phyloP scores from a whole-genome alignment of 371 early-diverging fungal species.

The Lichtheimia corymbifera region DNA sequence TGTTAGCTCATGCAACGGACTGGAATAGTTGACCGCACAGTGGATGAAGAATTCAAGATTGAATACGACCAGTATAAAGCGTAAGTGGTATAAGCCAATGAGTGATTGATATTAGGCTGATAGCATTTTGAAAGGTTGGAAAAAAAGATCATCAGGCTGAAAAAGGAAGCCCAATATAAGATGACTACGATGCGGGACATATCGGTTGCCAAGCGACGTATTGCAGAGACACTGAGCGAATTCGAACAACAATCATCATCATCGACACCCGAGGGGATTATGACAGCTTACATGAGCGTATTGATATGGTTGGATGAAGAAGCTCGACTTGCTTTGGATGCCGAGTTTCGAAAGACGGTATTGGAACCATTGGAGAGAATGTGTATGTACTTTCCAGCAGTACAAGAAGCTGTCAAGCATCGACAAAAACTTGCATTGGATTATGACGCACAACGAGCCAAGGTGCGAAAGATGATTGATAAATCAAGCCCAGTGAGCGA shows the following conservation, averaged over 20 bases:
- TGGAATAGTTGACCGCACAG: conserved; percentile 69
- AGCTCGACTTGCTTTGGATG: conserved; percentile 65
- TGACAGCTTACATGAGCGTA: conserved; percentile 64
- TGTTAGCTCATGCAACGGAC: conserved; percentile 64
- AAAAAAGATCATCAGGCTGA: conserved; percentile 73
- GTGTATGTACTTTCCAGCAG: conserved; percentile 84
- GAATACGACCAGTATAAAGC: conserved; percentile 75
- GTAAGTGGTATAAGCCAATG: conserved; percentile 37
- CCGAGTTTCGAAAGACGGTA: conserved; percentile 75
- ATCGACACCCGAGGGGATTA: conserved; percentile 4
- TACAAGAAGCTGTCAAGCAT: conserved; percentile 84
- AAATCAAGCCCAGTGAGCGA: conserved; percentile 21
- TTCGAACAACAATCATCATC: conserved; percentile 39
- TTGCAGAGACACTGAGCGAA: conserved; percentile 64
- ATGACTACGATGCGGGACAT: conserved; percentile 75
- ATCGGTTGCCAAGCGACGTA: conserved; percentile 67
- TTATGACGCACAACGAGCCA: conserved; percentile 75
- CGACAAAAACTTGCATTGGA: conserved; percentile 86
- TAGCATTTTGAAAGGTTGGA: conserved; percentile 62
- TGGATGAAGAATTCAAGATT: conserved; percentile 82
- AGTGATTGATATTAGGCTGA: background rate
- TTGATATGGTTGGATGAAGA: conserved; percentile 71
- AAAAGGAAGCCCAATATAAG: conserved; percentile 87
- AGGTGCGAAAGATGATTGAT: conserved; percentile 75
- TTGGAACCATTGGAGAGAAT: conserved; percentile 83